Conservation (phyloP, 176 grass and related monocot genomes). For the Cocos nucifera region DNA sequence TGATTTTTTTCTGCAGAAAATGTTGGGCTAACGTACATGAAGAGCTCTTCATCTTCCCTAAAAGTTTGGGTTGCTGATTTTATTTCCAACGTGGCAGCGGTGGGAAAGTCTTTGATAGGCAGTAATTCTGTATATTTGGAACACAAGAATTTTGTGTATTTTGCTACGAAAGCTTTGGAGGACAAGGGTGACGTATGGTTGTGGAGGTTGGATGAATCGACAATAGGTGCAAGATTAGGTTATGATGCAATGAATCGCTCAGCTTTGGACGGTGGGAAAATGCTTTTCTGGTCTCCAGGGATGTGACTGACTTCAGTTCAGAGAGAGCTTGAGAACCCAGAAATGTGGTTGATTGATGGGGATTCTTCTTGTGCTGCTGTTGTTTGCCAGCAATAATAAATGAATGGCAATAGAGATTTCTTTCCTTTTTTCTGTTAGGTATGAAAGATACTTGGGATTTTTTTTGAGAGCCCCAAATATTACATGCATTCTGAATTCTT, state of each 20-base stretch:
- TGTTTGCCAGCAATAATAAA: slow-evolving; percentile 47
- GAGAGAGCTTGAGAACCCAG: slow-evolving; percentile 41
- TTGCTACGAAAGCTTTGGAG: slow-evolving; percentile 33
- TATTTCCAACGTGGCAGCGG: slow-evolving; percentile 31
- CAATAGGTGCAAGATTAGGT: slow-evolving; percentile 34
- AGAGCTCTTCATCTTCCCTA: slow-evolving; percentile 39
- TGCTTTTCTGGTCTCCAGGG: slow-evolving; percentile 44
- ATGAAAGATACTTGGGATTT: no score
- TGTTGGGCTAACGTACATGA: slow-evolving; percentile 55
- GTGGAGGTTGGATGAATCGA: slow-evolving; percentile 39
- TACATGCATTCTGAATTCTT: no score
- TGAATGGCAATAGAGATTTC: background rate
- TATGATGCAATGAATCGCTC: slow-evolving; percentile 25
- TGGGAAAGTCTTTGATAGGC: slow-evolving; percentile 15
- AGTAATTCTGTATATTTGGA: slow-evolving; percentile 13
- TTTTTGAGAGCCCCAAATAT: no score
- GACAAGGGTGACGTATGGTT: slow-evolving; percentile 25
- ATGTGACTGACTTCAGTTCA: slow-evolving; percentile 43
- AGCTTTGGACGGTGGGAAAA: slow-evolving; percentile 20
- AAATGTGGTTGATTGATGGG: slow-evolving; percentile 64
- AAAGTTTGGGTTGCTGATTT: slow-evolving; percentile 49
- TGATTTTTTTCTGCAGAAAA: slow-evolving; percentile 46
- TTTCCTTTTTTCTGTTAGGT: no score
- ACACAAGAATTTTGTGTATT: slow-evolving; percentile 29
- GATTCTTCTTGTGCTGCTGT: slow-evolving; percentile 85